Base-by-base conservation (phyloP, 495 filamentous ascomycete genomes). In the Aspergillus diversus region DNA sequence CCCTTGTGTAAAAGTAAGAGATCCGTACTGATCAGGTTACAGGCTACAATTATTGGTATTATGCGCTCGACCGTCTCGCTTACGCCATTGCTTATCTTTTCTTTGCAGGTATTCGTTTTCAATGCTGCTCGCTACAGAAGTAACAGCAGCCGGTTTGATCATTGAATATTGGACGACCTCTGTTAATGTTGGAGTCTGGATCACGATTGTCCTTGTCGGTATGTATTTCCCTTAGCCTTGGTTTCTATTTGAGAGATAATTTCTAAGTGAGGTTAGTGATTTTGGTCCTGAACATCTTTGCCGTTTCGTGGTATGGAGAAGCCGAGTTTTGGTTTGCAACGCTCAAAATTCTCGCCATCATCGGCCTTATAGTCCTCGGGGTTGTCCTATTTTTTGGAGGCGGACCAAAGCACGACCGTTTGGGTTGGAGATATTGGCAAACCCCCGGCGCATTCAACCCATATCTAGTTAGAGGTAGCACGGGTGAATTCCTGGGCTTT, bases 391-490 rank as follows among this genome's bases (percentile, higher is more conserved):
- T 88, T 68, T 83, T 87, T 27, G 89, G 90, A 12, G 90, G 81
- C 34, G 87, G 87, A 35, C 79, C 87, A 11, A 82, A 71, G 46
- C 80, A 88, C 34, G 86, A 88, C 48, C 78, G 83, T 47, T 73
- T 90, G n/a, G 89, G 90, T 4, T 92, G 92, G 75, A 76, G 82
- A 46, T 90, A 88, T 72, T 93, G 89, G 90, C 76, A 81, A 21
- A 69, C 87, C 31, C 89, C 89, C 2, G 90, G 89, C 15, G 83
- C 89, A 5, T 87, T 92, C 71, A 80, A 77, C 37, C 84, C 90
- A 50, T 86, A 84, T 35, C 43, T 73, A 17, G 69, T 68, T 3
- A 13, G 34, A 50, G 64, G 75, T 53, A 66, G 62, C 35, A 72
- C 71, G 3, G 75, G 79, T n/a, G 70, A 75, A 1, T 78, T 80